A percentile compares a stretch with the other conserved stretches of the same genome.
phyloP scores from a whole-genome alignment of 2,329 filamentous ascomycete genomes.

The Fonsecaea monophora region DNA sequence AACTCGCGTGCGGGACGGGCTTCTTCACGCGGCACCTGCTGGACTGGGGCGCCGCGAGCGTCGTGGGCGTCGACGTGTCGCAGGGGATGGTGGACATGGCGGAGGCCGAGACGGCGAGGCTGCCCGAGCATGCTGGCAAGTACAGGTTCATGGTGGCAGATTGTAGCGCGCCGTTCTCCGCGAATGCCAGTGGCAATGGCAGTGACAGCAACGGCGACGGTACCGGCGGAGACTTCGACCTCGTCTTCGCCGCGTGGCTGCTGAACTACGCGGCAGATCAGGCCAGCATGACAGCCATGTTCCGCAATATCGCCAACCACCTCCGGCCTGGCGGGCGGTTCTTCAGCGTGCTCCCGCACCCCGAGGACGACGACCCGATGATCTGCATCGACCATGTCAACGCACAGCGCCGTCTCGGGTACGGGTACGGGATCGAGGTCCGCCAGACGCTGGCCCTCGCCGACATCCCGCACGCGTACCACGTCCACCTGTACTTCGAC shows the following conservation, averaged over 20 bases:
- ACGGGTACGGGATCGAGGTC: conserved; percentile 14
- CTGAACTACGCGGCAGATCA: conserved; percentile 48
- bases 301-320: conserved; percentile 45
- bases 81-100: conserved; percentile 46
- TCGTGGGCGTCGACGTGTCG: conserved; percentile 49
- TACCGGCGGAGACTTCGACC: conserved; percentile 44
- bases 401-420: conserved; percentile 8
- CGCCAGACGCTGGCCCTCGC: background rate
- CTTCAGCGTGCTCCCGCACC: conserved; percentile 43
- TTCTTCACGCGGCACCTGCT: conserved; percentile 46
- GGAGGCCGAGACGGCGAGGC: conserved; percentile 1
- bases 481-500: conserved; percentile 26
- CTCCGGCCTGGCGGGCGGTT: conserved; percentile 47
- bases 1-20: conserved; percentile 50
- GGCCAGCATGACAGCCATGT: conserved; percentile 46
- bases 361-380: conserved; percentile 36
- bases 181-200: background rate
- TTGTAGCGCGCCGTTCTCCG: conserved; percentile 7
- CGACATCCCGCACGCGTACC: conserved; percentile 7
- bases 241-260: conserved; percentile 49
- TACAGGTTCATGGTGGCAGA: conserved; percentile 16
- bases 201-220: background rate
- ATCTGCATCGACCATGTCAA: conserved; percentile 33
- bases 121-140: background rate
- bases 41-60: conserved; percentile 45